A percentile compares a stretch with the other conserved stretches of the same genome.
These are phyloP conservation scores for Cymbopogon flexuosus DNA, from an alignment of 202 grass and related monocot genomes.

Conservation along the genomic window DNA sequence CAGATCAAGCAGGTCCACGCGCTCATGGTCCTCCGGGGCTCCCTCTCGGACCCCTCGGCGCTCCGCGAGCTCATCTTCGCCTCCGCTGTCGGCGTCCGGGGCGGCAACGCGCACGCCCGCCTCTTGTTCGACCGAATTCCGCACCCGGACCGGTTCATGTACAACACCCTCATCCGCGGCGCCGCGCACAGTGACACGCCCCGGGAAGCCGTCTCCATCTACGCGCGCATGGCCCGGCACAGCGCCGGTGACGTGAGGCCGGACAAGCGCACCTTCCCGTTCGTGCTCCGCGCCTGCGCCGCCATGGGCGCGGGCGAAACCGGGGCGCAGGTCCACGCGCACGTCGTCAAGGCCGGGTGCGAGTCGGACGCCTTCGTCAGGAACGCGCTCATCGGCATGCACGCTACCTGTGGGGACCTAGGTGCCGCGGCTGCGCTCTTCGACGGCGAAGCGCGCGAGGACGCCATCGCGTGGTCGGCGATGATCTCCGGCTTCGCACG, in stretches of 20 bases:
- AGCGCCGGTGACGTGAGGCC: constrained; percentile 32
- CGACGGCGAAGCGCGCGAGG: constrained; percentile 40
- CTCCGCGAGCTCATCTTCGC: constrained; percentile 70
- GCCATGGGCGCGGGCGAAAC: constrained; percentile 40
- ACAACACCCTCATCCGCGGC: constrained; percentile 78
- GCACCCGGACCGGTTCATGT: constrained; percentile 76
- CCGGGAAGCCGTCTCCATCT: constrained; percentile 52
- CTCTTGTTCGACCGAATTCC: constrained; percentile 75
- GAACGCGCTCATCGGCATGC: constrained; percentile 84
- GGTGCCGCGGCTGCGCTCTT: constrained; percentile 50
- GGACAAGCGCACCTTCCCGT: constrained; percentile 73
- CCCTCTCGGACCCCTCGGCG: constrained; percentile 56
- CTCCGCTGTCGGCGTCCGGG: constrained; percentile 41
- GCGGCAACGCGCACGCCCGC: constrained; percentile 54
- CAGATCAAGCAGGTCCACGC: constrained; percentile 73
- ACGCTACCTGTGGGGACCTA: constrained; percentile 65
- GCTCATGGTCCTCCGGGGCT: constrained; percentile 54
- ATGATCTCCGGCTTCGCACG: constrained; percentile 62
- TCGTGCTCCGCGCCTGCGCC: constrained; percentile 74
- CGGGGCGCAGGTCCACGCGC: constrained; percentile 63
- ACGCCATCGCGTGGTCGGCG: constrained; percentile 69
- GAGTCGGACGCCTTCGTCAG: constrained; percentile 55
- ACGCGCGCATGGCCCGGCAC: constrained; percentile 40
- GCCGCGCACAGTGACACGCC: constrained; percentile 50
- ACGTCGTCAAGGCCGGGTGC: constrained; percentile 48